Evolutionary conservation across 306 rosid genomes (phyloP).

Genomic region (Acacia melanoxylon): DNA sequence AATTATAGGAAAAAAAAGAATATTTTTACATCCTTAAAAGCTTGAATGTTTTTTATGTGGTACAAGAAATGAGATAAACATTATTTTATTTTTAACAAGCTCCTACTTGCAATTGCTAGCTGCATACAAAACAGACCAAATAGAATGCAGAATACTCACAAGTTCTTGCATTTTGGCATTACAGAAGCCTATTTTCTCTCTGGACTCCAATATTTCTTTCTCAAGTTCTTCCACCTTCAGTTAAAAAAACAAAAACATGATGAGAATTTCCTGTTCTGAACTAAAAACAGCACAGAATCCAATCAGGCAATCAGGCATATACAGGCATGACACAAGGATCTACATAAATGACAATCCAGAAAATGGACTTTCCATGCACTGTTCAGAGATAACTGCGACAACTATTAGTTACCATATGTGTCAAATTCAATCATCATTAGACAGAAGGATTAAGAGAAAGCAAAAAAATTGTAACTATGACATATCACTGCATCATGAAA

Average conservation of each 20-base stretch:
- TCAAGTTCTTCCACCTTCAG: slow-evolving; percentile 90
- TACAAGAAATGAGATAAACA: slow-evolving; percentile 21
- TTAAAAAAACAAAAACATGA: slow-evolving; percentile 30
- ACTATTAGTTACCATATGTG: slow-evolving; percentile 11
- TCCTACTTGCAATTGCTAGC: slow-evolving; percentile 26
- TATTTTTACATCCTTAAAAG: slow-evolving; percentile 22
- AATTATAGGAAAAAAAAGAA: background rate
- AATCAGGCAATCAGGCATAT: slow-evolving; percentile 28
- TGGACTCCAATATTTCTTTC: slow-evolving; percentile 79
- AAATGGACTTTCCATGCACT: slow-evolving; percentile 18
- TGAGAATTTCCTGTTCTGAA: slow-evolving; percentile 13
- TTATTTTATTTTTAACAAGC: slow-evolving; percentile 9
- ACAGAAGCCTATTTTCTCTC: slow-evolving; percentile 77
- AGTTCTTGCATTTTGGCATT: slow-evolving; percentile 95
- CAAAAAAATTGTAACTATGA: slow-evolving; percentile 8
- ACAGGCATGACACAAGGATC: slow-evolving; percentile 21
- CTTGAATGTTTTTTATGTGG: slow-evolving; percentile 5
- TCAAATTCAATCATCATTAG: slow-evolving; percentile 11
- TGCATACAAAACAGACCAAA: slow-evolving; percentile 18
- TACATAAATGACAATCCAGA: slow-evolving; percentile 25
- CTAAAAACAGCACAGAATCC: slow-evolving; percentile 17
- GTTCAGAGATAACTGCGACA: slow-evolving; percentile 23
- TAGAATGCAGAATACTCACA: slow-evolving; percentile 56
- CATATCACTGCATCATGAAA: slow-evolving; percentile 28
- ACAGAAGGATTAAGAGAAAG: slow-evolving; percentile 14